Evolutionary conservation across 106 monocot genomes (phyloP).

Genomic region (Gastrodia elata): DNA sequence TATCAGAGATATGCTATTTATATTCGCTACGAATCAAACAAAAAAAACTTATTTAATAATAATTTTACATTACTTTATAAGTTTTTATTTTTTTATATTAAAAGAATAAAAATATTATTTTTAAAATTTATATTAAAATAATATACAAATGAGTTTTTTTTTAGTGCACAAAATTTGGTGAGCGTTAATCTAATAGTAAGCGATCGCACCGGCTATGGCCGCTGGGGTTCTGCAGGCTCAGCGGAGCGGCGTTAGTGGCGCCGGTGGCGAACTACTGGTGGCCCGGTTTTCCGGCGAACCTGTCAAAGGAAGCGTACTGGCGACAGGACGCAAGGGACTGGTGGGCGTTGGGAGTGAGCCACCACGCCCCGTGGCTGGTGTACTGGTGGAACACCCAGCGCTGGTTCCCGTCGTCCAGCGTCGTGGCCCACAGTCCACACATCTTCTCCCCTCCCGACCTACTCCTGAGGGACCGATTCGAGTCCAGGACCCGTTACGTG

Average conservation of each 20-base stretch:
- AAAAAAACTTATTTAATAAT: no score
- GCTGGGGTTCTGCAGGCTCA: no score
- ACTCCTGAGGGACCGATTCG: slow-evolving; percentile 25
- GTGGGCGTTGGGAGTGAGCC: slow-evolving; percentile 56
- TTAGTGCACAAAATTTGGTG: no score
- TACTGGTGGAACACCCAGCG: slow-evolving; percentile 92
- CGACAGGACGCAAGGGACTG: slow-evolving; percentile 34
- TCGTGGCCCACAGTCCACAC: slow-evolving; percentile 17
- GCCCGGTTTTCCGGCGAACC: slow-evolving; percentile 51
- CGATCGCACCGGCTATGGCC: no score
- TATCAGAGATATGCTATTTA: no score
- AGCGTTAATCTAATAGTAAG: no score
- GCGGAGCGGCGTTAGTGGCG: slow-evolving; percentile 60
- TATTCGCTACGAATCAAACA: no score
- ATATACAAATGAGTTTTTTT: no score
- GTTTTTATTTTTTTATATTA: no score
- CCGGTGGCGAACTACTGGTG: slow-evolving; percentile 85
- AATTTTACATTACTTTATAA: no score
- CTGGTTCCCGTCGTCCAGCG: slow-evolving; percentile 54
- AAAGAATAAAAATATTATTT: no score
- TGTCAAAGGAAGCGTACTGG: slow-evolving; percentile 40
- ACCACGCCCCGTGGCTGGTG: slow-evolving; percentile 53
- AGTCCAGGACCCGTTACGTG: slow-evolving; percentile 10
- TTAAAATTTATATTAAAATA: no score
- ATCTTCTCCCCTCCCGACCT: slow-evolving; percentile 34